Percentiles rank a stretch among this genome's conserved stretches.
These are phyloP conservation scores for Leishmania amazonensis DNA, from an alignment of 208 protist species.

Conservation along the genomic window DNA sequence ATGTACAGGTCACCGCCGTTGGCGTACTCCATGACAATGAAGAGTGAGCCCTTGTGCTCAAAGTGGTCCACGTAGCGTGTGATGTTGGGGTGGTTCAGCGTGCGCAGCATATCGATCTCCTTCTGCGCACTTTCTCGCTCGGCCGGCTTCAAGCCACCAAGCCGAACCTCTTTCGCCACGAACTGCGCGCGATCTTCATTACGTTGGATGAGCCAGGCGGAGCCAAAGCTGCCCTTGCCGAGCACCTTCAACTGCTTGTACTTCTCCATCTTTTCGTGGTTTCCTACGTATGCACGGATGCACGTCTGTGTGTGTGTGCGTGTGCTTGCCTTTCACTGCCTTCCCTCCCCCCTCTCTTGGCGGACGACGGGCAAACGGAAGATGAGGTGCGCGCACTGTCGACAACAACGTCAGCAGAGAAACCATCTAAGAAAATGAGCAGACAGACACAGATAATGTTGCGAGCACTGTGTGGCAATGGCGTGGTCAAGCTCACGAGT, in stretches of 20 bases:
- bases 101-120: conserved; percentile 90
- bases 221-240: conserved; percentile 93
- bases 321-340: background rate
- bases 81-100: conserved; percentile 91
- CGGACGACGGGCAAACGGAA: background rate
- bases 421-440: background rate
- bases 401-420: background rate
- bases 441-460: background rate
- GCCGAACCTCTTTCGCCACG: conserved; percentile 89
- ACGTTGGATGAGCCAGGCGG: conserved; percentile 88
- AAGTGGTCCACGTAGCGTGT: conserved; percentile 90
- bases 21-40: conserved; percentile 95
- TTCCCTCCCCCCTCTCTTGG: background rate
- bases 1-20: conserved; percentile 89
- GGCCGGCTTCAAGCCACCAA: conserved; percentile 72
- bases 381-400: background rate
- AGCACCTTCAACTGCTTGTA: conserved; percentile 88
- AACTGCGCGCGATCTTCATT: conserved; percentile 80
- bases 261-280: conserved; percentile 59
- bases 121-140: conserved; percentile 86
- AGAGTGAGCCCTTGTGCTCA: conserved; percentile 74
- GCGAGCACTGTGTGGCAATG: background rate
- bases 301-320: background rate
- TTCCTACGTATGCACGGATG: background rate
- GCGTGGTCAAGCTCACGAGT: background rate